Evolutionary conservation across 2,329 filamentous ascomycete genomes (phyloP), one percentile per base, ranked within the genome.

Genomic region (Diplodia intermedia): DNA sequence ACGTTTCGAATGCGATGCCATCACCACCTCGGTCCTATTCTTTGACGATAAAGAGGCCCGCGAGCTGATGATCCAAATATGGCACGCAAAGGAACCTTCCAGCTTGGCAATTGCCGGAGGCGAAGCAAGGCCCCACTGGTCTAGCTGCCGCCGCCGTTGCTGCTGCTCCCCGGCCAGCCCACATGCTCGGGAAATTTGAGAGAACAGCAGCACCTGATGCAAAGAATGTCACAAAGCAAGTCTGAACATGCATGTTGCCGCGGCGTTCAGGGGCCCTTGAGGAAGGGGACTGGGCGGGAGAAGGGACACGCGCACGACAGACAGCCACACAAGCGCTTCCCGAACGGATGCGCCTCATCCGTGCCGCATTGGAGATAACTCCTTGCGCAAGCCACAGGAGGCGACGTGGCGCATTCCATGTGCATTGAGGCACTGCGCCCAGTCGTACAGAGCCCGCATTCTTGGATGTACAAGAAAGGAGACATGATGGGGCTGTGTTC

Each of bases 381-480:
- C 33, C 55, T 60, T 60, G 55, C 43, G 43, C 36, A 43, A 60
- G 55, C 55, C 55, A 60, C 55, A 60, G 18, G 54, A 38, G 33
- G 36, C 40, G 38, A 56, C 54, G 54, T 56, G 54, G 54, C 54
- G 54, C 54, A 56, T 56, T 56, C 54, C 54, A 40, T 40, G 33
- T 56, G 33, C 33, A n/a, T 36, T 56, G 20, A 33, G 31, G 36
- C 33, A 38, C 20, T 23, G 23, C 31, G 33, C 54, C 15, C 38
- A 23, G 55, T 60, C 29, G 29, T 36, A 60, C 55, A 36, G 36
- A 15, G 55, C 55, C 23, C n/a, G 23, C 55, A 60, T 47, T 60
- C 55, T 60, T 43, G 55, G 55, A 38, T 38, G 33, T 38, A 47
- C 36, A 60, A 60, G 36, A 36, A 15, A 38, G 18, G 20, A 38